Evolutionary conservation across 2,329 filamentous ascomycete genomes (phyloP), one percentile per base, ranked within the genome.

Genomic region (Calonectria pseudoturangicola): DNA sequence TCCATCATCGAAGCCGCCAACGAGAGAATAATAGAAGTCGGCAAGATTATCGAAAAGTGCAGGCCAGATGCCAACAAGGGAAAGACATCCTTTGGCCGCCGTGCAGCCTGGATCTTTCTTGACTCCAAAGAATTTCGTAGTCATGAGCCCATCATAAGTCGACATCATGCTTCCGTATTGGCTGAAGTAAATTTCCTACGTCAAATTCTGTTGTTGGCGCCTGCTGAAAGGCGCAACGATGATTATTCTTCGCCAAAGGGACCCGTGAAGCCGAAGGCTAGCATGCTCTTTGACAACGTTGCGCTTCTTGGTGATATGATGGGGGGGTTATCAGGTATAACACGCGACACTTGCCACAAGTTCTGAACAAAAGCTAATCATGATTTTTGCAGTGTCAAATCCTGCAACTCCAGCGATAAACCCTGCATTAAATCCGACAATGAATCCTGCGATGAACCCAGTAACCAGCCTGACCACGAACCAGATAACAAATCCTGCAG

Each of bases 11-110:
- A 78, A 16, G 72, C 77, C 0, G 82, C 82, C 3, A 73, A 77
- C 21, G 62, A 75, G 10, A 77, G 79, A 1, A 76, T 83, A 0
- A 60, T 76, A 6, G 80, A 83, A 41, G 82, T 79, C 7, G 77
- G 77, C 13, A 70, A 73, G 30, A 76, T 83, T 21, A 76, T 83
- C 10, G 81, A 83, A 28, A 82, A 79, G 54, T 81, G 79, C 3
- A 79, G 80, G 0, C 79, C 80, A 0, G 77, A 76, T 25, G 74
- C 74, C 16, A 66, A 78, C 16, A 63, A 60, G 1, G 77, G 75
- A 6, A 79, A 58, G 25, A 75, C 75, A 0, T 62, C 76, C 0
- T 65, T 82, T 4, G 72, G 74, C 1, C 78, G 68, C 5, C 76
- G 77, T 0, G 48, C 82, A 1, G 74, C 70, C 15, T 82, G 81